Evolutionary conservation across 2,329 filamentous ascomycete genomes (phyloP), one percentile per base, ranked within the genome.

Genomic region (Cladosporium halotolerans): DNA sequence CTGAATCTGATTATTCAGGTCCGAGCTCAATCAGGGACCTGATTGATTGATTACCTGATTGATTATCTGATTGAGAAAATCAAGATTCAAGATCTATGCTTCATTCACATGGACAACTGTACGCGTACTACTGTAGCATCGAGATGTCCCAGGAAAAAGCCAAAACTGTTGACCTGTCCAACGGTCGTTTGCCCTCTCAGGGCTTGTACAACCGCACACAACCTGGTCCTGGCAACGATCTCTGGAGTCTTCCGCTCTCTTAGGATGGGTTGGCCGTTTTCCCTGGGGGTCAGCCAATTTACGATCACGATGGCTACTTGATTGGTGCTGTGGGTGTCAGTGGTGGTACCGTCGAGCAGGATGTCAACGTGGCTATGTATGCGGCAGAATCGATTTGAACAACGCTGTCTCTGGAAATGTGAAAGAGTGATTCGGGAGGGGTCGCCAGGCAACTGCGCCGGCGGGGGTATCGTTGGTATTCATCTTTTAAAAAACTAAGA

Each of bases 81-180:
- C n/a, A n/a, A n/a, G n/a, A n/a, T n/a, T n/a, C n/a, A n/a, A n/a
- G n/a, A n/a, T n/a, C n/a, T n/a, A n/a, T n/a, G n/a, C 14, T 64
- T 66, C 55, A 55, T 65, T 18, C 58, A 62, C n/a, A 66, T 63
- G 60, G 63, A 66, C 54, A 63, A 65, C 50, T 60, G n/a, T n/a
- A n/a, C n/a, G n/a, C 63, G 19, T 65, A 57, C 50, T 60, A 64
- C 23, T 60, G 55, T 31, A 62, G 57, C 43, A 58, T 63, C 39
- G 62, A 66, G 49, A 64, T 66, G 47, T 58, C 53, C 36, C 63
- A 61, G 42, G 65, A 64, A 56, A 65, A 66, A 45, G 63, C 64
- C 11, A 60, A 62, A 48, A 65, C 62, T 1, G 60, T 61, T 7
- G 58, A 59, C n/a, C 54, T 60, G 19, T 66, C 64, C 59, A 66